Conservation (phyloP, 106 monocot genomes). For the Chionographis japonica region DNA sequence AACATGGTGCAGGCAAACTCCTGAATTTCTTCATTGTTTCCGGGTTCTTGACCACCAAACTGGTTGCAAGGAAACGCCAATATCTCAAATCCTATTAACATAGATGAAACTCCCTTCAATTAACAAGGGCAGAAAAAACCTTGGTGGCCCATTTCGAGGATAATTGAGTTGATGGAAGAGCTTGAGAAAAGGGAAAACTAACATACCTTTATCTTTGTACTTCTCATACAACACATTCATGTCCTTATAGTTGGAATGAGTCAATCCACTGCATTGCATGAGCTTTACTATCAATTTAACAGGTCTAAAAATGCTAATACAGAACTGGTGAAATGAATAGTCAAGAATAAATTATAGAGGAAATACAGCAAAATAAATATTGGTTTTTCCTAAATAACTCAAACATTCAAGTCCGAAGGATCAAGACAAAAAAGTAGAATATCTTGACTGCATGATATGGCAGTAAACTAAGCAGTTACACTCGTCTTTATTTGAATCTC, state of each 20-base stretch:
- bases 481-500: too few relatives aligned
- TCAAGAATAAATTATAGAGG: too few relatives aligned
- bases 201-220: conserved; percentile 37
- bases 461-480: too few relatives aligned
- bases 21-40: conserved; percentile 62
- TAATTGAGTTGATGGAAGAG: neutral
- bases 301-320: too few relatives aligned
- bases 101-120: too few relatives aligned
- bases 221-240: conserved; percentile 60
- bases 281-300: neutral
- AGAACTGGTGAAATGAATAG: too few relatives aligned
- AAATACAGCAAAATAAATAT: too few relatives aligned
- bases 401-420: too few relatives aligned
- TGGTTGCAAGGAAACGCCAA: conserved; percentile 88
- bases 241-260: conserved; percentile 65
- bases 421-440: too few relatives aligned
- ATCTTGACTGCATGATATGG: too few relatives aligned
- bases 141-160: neutral
- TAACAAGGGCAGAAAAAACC: neutral
- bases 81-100: conserved; percentile 57
- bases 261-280: conserved; percentile 39
- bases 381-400: too few relatives aligned
- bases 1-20: conserved; percentile 48
- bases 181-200: neutral
- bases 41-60: conserved; percentile 70